A percentile compares a stretch with the other conserved stretches of the same genome.
phyloP scores from a whole-genome alignment of 2,329 filamentous ascomycete species.

The Colletotrichum australisinense region DNA sequence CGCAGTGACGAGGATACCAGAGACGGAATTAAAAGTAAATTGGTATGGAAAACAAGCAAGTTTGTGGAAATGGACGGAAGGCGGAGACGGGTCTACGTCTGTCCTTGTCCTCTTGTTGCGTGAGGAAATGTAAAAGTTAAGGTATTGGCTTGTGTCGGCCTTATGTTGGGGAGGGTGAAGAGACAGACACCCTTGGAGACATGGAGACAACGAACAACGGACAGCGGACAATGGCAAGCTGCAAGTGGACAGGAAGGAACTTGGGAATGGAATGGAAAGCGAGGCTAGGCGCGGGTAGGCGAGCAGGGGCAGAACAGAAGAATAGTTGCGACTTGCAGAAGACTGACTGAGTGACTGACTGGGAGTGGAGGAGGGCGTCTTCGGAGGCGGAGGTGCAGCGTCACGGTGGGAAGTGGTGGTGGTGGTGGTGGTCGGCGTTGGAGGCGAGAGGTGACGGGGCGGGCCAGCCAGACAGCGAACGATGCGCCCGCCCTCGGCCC shows the following conservation, averaged over 20 bases:
- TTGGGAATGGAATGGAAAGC: neutral
- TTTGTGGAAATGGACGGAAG: neutral
- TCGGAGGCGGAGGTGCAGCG: neutral
- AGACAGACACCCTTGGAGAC: slow-evolving; percentile 3
- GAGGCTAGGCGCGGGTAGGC: neutral
- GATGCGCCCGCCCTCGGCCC: slow-evolving; percentile 18
- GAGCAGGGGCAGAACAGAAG: neutral
- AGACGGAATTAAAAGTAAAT: neutral
- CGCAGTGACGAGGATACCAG: neutral
- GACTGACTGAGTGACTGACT: no score
- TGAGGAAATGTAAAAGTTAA: neutral
- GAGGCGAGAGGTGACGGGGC: neutral
- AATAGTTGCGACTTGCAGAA: slow-evolving; percentile 12
- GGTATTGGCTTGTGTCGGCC: neutral
- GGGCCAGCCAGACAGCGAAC: neutral
- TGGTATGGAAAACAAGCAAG: neutral
- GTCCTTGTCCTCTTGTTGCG: slow-evolving; percentile 14
- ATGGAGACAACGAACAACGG: neutral
- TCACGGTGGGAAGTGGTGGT: neutral
- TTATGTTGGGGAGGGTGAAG: slow-evolving; percentile 9
- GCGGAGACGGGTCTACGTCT: slow-evolving; percentile 6
- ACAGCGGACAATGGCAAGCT: slow-evolving; percentile 8
- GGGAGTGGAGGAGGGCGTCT: slow-evolving; percentile 1
- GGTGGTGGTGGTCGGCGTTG: neutral
- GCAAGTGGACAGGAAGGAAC: slow-evolving; percentile 6